Evolutionary conservation across 2,329 filamentous ascomycete genomes (phyloP).

Genomic region (Geosmithia putterillii): DNA sequence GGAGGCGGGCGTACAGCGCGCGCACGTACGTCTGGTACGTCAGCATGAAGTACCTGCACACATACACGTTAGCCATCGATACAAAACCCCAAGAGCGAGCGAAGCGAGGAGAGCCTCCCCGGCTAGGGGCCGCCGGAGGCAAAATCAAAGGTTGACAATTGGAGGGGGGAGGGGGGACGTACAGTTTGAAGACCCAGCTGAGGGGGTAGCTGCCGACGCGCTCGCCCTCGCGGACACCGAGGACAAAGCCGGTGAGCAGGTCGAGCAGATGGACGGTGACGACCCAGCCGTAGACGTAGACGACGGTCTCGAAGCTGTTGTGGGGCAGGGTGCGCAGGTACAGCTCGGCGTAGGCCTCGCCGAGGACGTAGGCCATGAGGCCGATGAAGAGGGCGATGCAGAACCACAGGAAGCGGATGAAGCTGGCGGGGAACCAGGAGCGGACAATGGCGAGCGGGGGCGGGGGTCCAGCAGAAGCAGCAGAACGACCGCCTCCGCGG

Average conservation of each 20-base stretch:
- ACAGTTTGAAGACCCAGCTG: constrained; percentile 61
- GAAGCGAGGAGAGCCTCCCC: too few relatives aligned
- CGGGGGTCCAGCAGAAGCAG: too few relatives aligned
- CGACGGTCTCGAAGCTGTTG: constrained; percentile 51
- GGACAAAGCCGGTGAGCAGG: constrained; percentile 52
- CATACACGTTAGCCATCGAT: not conserved
- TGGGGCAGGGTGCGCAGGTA: constrained; percentile 56
- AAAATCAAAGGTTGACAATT: constrained; percentile 5
- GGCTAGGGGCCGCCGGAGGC: too few relatives aligned
- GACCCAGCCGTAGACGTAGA: constrained; percentile 62
- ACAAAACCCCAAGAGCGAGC: not conserved
- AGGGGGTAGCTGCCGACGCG: constrained; percentile 58
- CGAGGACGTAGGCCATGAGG: constrained; percentile 53
- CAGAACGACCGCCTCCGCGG: not conserved
- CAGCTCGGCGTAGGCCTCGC: constrained; percentile 57
- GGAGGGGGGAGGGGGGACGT: constrained; percentile 1
- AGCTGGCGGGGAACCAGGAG: constrained; percentile 51
- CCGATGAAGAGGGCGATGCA: constrained; percentile 50
- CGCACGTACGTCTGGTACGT: constrained; percentile 63
- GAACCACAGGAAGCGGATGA: constrained; percentile 59
- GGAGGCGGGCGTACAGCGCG: constrained; percentile 54
- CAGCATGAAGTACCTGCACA: constrained; percentile 47
- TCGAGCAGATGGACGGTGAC: constrained; percentile 54
- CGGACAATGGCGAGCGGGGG: not conserved
- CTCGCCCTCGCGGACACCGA: constrained; percentile 53